A percentile compares a stretch with the other conserved stretches of the same genome.
These are phyloP conservation scores for Pseudisothecium myosuroides DNA, from an alignment of 225 moss, liverwort and hornwort genomes.

Conservation along the genomic window DNA sequence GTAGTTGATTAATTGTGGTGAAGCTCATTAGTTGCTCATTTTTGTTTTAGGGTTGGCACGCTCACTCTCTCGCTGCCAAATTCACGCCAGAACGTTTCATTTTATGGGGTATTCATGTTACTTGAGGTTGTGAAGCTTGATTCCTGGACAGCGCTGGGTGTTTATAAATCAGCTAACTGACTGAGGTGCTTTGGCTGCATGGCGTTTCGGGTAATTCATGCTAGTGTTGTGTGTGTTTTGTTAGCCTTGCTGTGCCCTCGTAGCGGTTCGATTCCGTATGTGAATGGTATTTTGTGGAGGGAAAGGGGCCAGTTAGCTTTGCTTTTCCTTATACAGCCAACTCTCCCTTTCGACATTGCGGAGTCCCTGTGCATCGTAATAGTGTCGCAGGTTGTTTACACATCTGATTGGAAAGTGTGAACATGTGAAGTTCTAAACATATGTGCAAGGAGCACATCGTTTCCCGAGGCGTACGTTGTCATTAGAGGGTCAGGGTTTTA, in stretches of 20 bases:
- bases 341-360: background rate
- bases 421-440: background rate
- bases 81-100: background rate
- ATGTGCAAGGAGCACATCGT: background rate
- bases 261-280: background rate
- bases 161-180: background rate
- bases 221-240: no score
- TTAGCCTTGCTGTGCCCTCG: background rate
- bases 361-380: background rate
- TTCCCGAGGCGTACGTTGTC: background rate
- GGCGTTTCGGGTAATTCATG: background rate
- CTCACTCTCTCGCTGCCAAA: background rate
- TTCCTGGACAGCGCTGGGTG: background rate
- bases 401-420: no score
- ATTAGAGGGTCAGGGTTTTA: background rate
- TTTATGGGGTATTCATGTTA: background rate
- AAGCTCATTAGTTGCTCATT: background rate
- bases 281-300: background rate
- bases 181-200: background rate
- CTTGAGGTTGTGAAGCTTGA: background rate
- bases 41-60: background rate
- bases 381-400: background rate
- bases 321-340: background rate
- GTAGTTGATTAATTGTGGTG: background rate
- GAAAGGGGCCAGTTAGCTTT: background rate